Percentiles rank a stretch among this genome's conserved stretches.
phyloP scores from a whole-genome alignment of 805 yeast species.

The Ogataea pini region DNA sequence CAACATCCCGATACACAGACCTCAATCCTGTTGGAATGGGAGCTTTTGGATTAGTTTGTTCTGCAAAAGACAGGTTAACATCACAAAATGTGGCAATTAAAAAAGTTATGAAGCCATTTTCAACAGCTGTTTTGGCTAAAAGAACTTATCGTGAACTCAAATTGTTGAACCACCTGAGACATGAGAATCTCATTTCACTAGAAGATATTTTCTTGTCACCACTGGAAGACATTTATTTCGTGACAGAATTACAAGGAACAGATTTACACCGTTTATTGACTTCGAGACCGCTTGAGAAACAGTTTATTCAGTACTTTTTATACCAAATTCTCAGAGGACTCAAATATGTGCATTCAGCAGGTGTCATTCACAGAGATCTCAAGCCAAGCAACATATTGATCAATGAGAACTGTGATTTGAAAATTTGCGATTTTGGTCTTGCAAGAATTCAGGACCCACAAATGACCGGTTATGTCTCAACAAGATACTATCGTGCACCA shows the following conservation, averaged over 20 bases:
- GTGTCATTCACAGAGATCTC: slow-evolving; percentile 90
- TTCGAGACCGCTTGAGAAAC: slow-evolving; percentile 91
- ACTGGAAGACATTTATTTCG: slow-evolving; percentile 92
- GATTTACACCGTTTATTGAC: slow-evolving; percentile 90
- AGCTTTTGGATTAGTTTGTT: slow-evolving; percentile 96
- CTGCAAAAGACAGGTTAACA: slow-evolving; percentile 89
- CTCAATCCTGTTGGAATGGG: slow-evolving; percentile 99
- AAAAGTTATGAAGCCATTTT: slow-evolving; percentile 96
- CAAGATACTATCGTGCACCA: slow-evolving; percentile 95
- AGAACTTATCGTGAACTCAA: slow-evolving; percentile 96
- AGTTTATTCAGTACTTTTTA: slow-evolving; percentile 93
- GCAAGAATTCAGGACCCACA: slow-evolving; percentile 98
- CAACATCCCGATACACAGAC: slow-evolving; percentile 85
- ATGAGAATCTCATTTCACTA: slow-evolving; percentile 89
- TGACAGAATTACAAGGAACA: slow-evolving; percentile 95
- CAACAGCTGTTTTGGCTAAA: slow-evolving; percentile 91
- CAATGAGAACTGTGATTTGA: slow-evolving; percentile 92
- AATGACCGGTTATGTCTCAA: slow-evolving; percentile 97
- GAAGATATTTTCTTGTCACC: slow-evolving; percentile 95
- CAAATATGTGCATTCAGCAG: slow-evolving; percentile 93
- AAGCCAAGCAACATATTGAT: slow-evolving; percentile 90
- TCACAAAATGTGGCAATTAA: slow-evolving; percentile 94
- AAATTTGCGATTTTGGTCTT: slow-evolving; percentile 93
- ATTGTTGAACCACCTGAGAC: slow-evolving; percentile 87
- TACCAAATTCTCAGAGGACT: slow-evolving; percentile 94